Percentiles rank a stretch among this genome's conserved stretches.
Conservation (phyloP, 2,329 filamentous ascomycete species). For the Cordyceps pruinosa region DNA sequence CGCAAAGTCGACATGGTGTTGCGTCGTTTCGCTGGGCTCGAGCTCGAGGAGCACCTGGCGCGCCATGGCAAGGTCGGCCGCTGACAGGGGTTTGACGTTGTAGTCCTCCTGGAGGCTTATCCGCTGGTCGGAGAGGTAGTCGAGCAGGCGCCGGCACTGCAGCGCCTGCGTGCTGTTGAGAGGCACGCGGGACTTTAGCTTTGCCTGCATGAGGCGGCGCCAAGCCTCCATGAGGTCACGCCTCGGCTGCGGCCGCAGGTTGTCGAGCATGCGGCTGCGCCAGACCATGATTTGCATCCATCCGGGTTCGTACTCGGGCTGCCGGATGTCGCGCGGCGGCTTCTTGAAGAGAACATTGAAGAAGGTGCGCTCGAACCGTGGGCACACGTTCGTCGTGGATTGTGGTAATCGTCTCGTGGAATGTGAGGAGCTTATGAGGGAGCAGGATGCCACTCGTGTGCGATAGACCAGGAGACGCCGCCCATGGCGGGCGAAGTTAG, state of each 20-base stretch:
- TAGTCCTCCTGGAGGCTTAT: slow-evolving; percentile 16
- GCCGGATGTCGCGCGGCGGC: slow-evolving; percentile 51
- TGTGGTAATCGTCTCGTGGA: slow-evolving; percentile 19
- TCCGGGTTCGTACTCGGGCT: slow-evolving; percentile 61
- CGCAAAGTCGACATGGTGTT: slow-evolving; percentile 42
- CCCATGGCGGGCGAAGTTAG: slow-evolving; percentile 38
- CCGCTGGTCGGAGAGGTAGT: slow-evolving; percentile 42
- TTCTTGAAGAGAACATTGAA: slow-evolving; percentile 54
- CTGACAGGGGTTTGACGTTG: slow-evolving; percentile 26
- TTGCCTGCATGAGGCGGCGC: slow-evolving; percentile 53
- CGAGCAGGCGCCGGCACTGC: slow-evolving; percentile 48
- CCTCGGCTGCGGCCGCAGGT: slow-evolving; percentile 56
- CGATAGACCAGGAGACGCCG: slow-evolving; percentile 33
- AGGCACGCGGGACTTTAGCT: slow-evolving; percentile 39
- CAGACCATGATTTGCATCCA: slow-evolving; percentile 66
- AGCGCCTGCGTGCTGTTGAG: slow-evolving; percentile 62
- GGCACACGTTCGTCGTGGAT: slow-evolving; percentile 18
- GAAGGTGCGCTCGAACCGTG: slow-evolving; percentile 38
- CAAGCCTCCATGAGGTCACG: slow-evolving; percentile 61
- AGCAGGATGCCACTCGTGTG: slow-evolving; percentile 27
- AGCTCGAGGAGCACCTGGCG: slow-evolving; percentile 35
- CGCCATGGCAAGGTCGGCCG: slow-evolving; percentile 38
- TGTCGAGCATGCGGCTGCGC: slow-evolving; percentile 53
- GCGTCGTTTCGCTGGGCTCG: slow-evolving; percentile 35
- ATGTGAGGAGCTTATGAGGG: slow-evolving; percentile 21